A percentile compares a stretch with the other conserved stretches of the same genome.
phyloP scores from a whole-genome alignment of 202 grass and related monocot genomes.

The Panicum virgatum region DNA sequence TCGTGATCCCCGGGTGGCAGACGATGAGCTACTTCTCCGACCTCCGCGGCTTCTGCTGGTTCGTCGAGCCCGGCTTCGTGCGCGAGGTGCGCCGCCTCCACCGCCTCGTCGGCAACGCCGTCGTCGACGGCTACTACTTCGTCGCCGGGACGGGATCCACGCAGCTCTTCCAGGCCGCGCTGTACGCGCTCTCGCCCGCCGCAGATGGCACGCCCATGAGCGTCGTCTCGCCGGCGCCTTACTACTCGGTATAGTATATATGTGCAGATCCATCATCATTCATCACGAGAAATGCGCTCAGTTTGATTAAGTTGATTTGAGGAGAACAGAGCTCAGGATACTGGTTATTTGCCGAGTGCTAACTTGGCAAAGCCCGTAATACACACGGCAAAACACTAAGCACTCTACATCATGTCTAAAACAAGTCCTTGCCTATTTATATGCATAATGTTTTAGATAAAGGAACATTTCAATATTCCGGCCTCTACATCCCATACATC shows the following conservation, averaged over 20 bases:
- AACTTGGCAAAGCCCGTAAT: too few species aligned
- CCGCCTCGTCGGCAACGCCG: slow-evolving; percentile 56
- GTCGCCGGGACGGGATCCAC: slow-evolving; percentile 66
- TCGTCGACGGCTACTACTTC: slow-evolving; percentile 25
- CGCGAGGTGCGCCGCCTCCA: slow-evolving; percentile 57
- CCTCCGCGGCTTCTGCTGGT: slow-evolving; percentile 55
- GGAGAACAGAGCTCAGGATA: neutral
- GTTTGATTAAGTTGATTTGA: neutral
- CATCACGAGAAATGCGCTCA: neutral
- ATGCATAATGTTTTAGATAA: too few species aligned
- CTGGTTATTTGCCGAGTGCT: too few species aligned
- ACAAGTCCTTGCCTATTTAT: neutral
- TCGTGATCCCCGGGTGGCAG: slow-evolving; percentile 56
- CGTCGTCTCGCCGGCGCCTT: slow-evolving; percentile 62
- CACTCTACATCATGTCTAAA: neutral
- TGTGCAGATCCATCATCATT: neutral
- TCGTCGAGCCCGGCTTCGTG: slow-evolving; percentile 56
- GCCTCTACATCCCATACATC: too few species aligned
- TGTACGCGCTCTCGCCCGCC: slow-evolving; percentile 51
- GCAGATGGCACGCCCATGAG: slow-evolving; percentile 28
- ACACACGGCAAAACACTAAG: too few species aligned
- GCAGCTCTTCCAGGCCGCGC: slow-evolving; percentile 69
- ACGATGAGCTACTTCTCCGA: slow-evolving; percentile 80
- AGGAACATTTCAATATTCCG: too few species aligned
- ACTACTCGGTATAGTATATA: slow-evolving; percentile 65